Percentiles rank a stretch among this genome's conserved stretches.
Evolutionary conservation across 768 basidiomycete genomes (phyloP).

Genomic region (Stropharia rugosoannulata): DNA sequence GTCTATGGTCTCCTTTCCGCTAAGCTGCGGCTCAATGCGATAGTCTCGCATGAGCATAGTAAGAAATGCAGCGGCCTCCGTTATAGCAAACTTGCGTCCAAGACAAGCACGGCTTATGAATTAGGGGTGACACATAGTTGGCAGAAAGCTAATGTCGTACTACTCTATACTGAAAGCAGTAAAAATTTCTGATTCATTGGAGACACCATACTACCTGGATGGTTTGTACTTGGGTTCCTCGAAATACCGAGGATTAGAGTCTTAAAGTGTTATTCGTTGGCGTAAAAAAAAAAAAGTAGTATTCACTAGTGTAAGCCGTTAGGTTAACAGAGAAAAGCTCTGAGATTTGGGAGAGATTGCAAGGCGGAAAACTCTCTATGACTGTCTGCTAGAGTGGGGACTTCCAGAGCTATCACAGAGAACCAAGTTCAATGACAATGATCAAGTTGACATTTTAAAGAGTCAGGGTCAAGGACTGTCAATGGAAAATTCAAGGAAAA

Average conservation of each 20-base stretch:
- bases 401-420: no score
- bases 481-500: no score
- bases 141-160: slow-evolving; percentile 17
- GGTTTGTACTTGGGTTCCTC: slow-evolving; percentile 48
- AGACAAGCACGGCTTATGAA: slow-evolving; percentile 46
- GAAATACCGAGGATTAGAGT: slow-evolving; percentile 50
- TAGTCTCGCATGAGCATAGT: slow-evolving; percentile 52
- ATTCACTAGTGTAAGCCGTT: background rate
- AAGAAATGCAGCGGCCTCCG: slow-evolving; percentile 53
- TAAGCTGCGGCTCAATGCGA: slow-evolving; percentile 44
- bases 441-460: no score
- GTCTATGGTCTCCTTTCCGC: slow-evolving; percentile 35
- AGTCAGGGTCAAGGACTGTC: no score
- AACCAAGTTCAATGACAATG: no score
- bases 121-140: background rate
- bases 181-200: slow-evolving; percentile 41
- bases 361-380: slow-evolving; percentile 61
- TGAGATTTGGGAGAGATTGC: no score
- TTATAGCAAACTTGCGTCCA: slow-evolving; percentile 54
- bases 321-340: background rate
- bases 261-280: slow-evolving; percentile 20
- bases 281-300: no score
- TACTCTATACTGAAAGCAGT: slow-evolving; percentile 44
- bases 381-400: no score
- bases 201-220: slow-evolving; percentile 46